Base-by-base conservation (phyloP, 129 eudicot species). In the Heracleum sosnowskyi region DNA sequence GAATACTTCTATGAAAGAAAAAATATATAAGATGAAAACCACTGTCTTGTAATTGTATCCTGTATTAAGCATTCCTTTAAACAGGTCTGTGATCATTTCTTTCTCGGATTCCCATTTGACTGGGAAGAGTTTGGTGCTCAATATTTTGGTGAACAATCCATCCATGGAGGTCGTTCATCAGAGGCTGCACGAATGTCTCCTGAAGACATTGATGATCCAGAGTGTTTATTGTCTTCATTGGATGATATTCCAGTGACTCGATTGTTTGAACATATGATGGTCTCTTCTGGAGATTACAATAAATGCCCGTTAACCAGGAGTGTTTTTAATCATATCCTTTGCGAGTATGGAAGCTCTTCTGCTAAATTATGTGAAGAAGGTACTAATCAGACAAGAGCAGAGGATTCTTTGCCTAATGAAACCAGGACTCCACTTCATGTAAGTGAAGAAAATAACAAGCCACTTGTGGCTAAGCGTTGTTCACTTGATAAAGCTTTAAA, bases 31-130 rank as follows among this genome's bases (percentile, higher is more conserved):
- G 17, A 11, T 26, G 31, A n/a, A 66, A 33, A 66, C 40, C 72
- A 4, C 12, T 5, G 37, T 31, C 72, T 31, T 66, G 24, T 31
- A 66, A 66, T 9, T 63, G 35, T 17, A 66, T 3, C 72, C 24
- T 31, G 24, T 66, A 66, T 66, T 66, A 66, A 28, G 20, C 39
- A 31, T 66, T 66, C 0, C 28, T 17, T 76, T 79, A 12, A 60
- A 49, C 90, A 91, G 97, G 85, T 89, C 37, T 85, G 90, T 41
- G 55, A 84, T 55, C 73, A 73, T 79, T 91, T 91, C 81, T 74
- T 49, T 62, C 47, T 66, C 39, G 97, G 93, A 78, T 91, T 91
- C 82, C 97, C 97, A 4, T 82, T 26, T 82, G 51, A 71, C 83
- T 91, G 93, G 97, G 86, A 91, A 85, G 88, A 82, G 73, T 84